Evolutionary conservation across 2,329 filamentous ascomycete species (phyloP), one percentile per base, ranked within the genome.

Genomic region (Cryphonectria nitschkei): DNA sequence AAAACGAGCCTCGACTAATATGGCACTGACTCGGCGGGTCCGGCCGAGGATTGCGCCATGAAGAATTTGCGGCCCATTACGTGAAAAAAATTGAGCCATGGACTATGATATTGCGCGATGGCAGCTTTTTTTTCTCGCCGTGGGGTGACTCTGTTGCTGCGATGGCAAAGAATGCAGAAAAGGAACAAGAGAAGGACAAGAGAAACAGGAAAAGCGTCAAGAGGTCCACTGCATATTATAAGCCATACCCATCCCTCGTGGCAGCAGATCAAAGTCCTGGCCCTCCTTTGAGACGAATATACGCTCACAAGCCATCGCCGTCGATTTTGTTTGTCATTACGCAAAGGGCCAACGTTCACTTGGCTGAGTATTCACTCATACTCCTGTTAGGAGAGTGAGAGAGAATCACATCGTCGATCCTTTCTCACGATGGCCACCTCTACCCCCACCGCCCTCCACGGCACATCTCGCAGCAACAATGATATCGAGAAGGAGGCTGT

Each of bases 401-500:
- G 16, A 54, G 39, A 26, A 37, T 7, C 58, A 11, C 61, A 66
- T 58, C 61, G 61, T 19, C 22, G 16, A 39, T 22, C 22, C n/a
- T 39, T 56, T n/a, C 26, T 34, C 62, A 68, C 26, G 11, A 72
- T 72, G 71, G 62, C 65, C 34, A 19, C 64, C 62, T 50, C 58
- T 54, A 56, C 26, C 4, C 34, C 63, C 68, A 64, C 54, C 26
- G 52, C 37, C 60, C 22, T 52, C 11, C 22, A 52, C 43, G 63
- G 39, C 63, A n/a, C 60, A 29, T 26, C 60, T 9, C 43, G 61
- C 54, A 54, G 50, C 34, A 64, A 68, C 34, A 64, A 68, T 9
- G 68, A 72, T n/a, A 70, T 70, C 32, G 71, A 70, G 62, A 72
- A 72, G 29, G 71, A 72, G 13, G 68, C 71, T 11, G 68, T 70